These are phyloP conservation scores for Phytophthora idaei DNA, from an alignment of 352 stramenopile species.

Conservation along the genomic window DNA sequence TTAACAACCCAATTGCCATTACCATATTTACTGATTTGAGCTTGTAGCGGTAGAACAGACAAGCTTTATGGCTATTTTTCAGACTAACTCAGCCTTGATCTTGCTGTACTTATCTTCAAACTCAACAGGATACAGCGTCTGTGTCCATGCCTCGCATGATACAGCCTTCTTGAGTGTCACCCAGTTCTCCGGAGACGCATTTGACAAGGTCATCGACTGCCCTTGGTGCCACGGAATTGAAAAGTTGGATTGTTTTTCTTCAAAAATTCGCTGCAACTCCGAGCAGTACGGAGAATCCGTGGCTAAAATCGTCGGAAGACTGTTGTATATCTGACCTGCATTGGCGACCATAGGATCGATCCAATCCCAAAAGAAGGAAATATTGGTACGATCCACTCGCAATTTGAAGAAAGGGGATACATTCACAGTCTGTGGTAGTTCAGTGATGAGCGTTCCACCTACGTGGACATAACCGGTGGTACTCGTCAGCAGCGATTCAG, in stretches of 20 bases:
- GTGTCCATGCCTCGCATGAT: not conserved
- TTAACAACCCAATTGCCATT: too few relatives aligned
- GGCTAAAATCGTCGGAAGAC: not conserved
- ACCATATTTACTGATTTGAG: too few relatives aligned
- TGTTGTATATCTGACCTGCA: not conserved
- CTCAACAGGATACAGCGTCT: not conserved
- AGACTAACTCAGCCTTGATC: not conserved
- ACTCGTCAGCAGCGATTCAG: not conserved
- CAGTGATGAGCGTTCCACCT: constrained; percentile 19
- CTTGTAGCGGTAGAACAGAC: too few relatives aligned
- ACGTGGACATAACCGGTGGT: constrained; percentile 15
- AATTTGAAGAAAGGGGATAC: constrained; percentile 7
- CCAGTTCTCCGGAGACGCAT: not conserved
- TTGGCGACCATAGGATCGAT: constrained; percentile 7
- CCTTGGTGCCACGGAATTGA: not conserved
- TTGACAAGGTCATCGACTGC: not conserved
- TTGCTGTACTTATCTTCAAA: constrained; percentile 1
- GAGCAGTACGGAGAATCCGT: not conserved
- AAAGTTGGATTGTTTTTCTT: not conserved
- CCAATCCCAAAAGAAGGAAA: constrained; percentile 29
- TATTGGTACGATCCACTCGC: constrained; percentile 19
- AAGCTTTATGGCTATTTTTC: not conserved
- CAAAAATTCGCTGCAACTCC: not conserved
- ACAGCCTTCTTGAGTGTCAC: not conserved
- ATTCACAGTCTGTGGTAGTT: constrained; percentile 10